Conservation (phyloP, 1,284 basidiomycete species). For the Marasmius sp. region DNA sequence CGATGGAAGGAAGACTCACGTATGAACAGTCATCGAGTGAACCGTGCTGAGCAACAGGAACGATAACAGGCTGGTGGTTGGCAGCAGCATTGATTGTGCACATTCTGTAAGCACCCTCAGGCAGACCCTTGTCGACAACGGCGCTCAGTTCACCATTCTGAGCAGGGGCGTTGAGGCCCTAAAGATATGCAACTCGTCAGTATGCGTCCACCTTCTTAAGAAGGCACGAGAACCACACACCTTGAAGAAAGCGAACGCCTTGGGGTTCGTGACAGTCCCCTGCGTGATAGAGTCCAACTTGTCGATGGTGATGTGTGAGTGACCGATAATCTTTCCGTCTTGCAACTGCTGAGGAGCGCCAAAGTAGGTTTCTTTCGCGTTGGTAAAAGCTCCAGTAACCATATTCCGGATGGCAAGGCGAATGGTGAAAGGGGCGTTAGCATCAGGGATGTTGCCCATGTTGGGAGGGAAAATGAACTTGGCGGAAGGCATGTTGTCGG, state of each 20-base stretch:
- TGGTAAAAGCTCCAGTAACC: slow-evolving; percentile 45
- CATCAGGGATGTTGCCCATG: slow-evolving; percentile 34
- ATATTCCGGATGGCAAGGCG: slow-evolving; percentile 25
- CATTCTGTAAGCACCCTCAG: slow-evolving; percentile 50
- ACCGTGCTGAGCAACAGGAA: slow-evolving; percentile 53
- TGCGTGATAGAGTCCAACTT: slow-evolving; percentile 42
- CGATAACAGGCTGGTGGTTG: slow-evolving; percentile 56
- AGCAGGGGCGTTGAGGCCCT: slow-evolving; percentile 39
- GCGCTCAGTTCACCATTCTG: slow-evolving; percentile 42
- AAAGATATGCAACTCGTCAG: slow-evolving; percentile 23
- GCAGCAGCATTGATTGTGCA: slow-evolving; percentile 49
- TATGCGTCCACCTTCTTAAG: neutral
- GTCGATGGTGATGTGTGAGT: slow-evolving; percentile 57
- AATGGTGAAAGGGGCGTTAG: slow-evolving; percentile 43
- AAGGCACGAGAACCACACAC: slow-evolving; percentile 18
- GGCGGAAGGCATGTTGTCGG: slow-evolving; percentile 40
- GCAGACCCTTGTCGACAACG: slow-evolving; percentile 45
- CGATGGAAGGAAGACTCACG: slow-evolving; percentile 25
- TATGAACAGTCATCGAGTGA: slow-evolving; percentile 50
- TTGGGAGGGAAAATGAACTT: slow-evolving; percentile 49
- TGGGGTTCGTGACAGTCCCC: slow-evolving; percentile 48
- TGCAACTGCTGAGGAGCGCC: slow-evolving; percentile 54
- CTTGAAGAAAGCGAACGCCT: slow-evolving; percentile 57
- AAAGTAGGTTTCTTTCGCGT: slow-evolving; percentile 54
- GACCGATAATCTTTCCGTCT: slow-evolving; percentile 45